Evolutionary conservation across 257 asterid genomes (phyloP).

Genomic region (Lavandula angustifolia): DNA sequence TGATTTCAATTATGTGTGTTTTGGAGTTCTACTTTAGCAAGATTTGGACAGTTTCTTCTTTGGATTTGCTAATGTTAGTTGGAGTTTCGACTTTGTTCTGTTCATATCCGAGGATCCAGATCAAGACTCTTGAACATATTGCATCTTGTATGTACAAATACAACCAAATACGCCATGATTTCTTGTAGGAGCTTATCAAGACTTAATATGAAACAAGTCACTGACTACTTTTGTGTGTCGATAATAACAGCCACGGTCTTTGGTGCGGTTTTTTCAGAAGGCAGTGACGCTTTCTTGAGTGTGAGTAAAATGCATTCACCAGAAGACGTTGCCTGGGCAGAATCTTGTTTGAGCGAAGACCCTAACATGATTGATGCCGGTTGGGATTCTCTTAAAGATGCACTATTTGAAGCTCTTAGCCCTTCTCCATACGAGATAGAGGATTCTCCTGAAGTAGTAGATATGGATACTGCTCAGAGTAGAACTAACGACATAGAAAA

Average conservation of each 20-base stretch:
- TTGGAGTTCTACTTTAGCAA: not conserved
- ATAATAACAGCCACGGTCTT: slow-evolving; percentile 26
- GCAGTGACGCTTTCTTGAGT: slow-evolving; percentile 22
- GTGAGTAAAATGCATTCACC: slow-evolving; percentile 35
- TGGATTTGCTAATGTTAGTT: not conserved
- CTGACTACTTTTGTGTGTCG: not conserved
- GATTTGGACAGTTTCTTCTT: not conserved
- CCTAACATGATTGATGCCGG: slow-evolving; percentile 37
- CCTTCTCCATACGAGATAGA: slow-evolving; percentile 28
- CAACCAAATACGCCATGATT: not conserved
- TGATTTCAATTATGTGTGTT: not conserved
- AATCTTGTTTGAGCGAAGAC: slow-evolving; percentile 64
- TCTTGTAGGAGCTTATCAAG: not conserved
- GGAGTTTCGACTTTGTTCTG: not conserved
- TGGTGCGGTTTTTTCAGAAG: slow-evolving; percentile 35
- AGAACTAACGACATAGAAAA: slow-evolving; percentile 11
- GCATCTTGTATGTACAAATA: not conserved
- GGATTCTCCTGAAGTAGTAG: slow-evolving; percentile 23
- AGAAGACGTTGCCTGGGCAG: slow-evolving; percentile 78
- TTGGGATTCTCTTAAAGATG: slow-evolving; percentile 48
- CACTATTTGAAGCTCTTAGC: slow-evolving; percentile 39
- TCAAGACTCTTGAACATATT: not conserved
- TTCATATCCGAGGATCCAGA: not conserved
- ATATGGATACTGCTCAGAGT: slow-evolving; percentile 23
- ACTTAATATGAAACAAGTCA: not conserved